Conservation (phyloP, 768 basidiomycete species). For the Lactifluus rugatus region DNA sequence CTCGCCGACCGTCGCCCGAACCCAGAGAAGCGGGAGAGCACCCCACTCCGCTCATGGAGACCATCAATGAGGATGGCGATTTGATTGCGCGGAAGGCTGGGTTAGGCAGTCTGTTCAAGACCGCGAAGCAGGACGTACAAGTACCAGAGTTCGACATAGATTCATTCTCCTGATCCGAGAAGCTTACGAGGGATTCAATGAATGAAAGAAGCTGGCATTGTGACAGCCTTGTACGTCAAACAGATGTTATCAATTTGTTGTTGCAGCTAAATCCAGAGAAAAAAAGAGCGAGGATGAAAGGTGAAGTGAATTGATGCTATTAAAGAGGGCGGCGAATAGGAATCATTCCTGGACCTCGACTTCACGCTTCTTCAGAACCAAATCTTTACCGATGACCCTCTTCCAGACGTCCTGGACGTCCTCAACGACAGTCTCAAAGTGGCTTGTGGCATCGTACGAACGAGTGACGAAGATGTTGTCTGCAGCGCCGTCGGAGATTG, state of each 20-base stretch:
- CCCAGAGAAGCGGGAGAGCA: conserved; percentile 18
- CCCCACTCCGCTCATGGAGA: conserved; percentile 19
- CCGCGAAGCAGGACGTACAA: conserved; percentile 79
- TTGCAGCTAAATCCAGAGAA: conserved; percentile 5
- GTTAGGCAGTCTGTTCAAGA: conserved; percentile 77
- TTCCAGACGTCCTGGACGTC: conserved; percentile 97
- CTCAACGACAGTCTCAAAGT: conserved; percentile 97
- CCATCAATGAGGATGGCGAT: conserved; percentile 46
- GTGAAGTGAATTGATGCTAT: background rate
- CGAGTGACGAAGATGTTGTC: conserved; percentile 97
- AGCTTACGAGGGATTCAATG: background rate
- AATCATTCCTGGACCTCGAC: conserved; percentile 47
- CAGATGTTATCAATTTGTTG: conserved; percentile 11
- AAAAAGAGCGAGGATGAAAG: background rate
- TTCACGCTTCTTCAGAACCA: conserved; percentile 85
- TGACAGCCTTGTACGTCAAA: background rate
- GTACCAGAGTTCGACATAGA: conserved; percentile 86
- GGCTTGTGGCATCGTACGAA: conserved; percentile 96
- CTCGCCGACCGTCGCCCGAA: conserved; percentile 44
- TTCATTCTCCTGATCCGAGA: conserved; percentile 48
- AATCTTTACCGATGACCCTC: conserved; percentile 64
- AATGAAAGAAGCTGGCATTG: background rate
- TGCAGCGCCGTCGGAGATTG: conserved; percentile 65
- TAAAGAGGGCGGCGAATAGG: conserved; percentile 1
- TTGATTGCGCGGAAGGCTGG: conserved; percentile 58